Evolutionary conservation across 495 filamentous ascomycete genomes (phyloP), one percentile per base, ranked within the genome.

Genomic region (Barbatosphaeria neglecta): DNA sequence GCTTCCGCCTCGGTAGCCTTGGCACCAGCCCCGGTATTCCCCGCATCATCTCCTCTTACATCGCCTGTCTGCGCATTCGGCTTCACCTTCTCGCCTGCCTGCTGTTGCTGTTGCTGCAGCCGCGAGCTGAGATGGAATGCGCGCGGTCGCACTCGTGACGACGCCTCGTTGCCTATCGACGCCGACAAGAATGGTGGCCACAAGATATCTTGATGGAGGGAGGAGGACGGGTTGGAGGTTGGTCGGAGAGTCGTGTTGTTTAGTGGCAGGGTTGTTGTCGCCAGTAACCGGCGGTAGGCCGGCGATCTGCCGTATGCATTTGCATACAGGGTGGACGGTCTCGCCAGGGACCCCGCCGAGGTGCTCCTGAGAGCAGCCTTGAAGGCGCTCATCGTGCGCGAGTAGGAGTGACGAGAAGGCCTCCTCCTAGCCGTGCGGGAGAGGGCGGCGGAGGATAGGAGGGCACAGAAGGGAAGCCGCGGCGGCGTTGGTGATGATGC

Each of bases 281-380:
- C 68, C 7, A 74, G 48, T 71, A 82, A 73, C 59, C 80, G 73
- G 64, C 76, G 72, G 48, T 79, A 81, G 22, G 75, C 68, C 27
- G 73, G 73, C 37, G 74, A 68, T 50, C 70, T 70, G 51, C 74
- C 69, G 58, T 67, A 65, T 47, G 66, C 65, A 55, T 65, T 61
- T 50, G 62, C 67, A 33, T 60, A 53, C 61, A 52, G 52, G 41
- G 55, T 49, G 46, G 68, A 60, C 44, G 59, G 55, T 51, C 57
- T 52, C 43, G 63, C 49, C 6, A 67, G 62, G 41, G 63, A 63
- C 41, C 54, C 52, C 22, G 55, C 64, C 51, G 60, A 62, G 50
- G 52, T 54, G 54, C 65, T 63, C 59, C 62, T 66, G 44, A 63
- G 54, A 31, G 61, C 58, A 48, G 69, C 60, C 56, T 71, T 58